phyloP scores from a whole-genome alignment of 148 eudicot species.

The Amaranthus cruentus region DNA sequence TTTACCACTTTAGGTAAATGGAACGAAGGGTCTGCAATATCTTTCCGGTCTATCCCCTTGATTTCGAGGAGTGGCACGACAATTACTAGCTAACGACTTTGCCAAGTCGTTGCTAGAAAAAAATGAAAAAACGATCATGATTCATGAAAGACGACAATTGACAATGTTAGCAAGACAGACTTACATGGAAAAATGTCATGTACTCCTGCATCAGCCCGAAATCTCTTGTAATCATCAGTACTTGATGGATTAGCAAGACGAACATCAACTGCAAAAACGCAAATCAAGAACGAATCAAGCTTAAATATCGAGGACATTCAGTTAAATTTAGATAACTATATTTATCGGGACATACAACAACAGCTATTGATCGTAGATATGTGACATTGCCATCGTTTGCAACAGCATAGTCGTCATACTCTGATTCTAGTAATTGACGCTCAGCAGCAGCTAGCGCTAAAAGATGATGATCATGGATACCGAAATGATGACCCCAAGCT shows the following conservation, averaged over 20 bases:
- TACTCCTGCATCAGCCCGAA: slow-evolving; percentile 54
- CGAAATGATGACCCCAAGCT: slow-evolving; percentile 62
- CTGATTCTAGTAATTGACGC: slow-evolving; percentile 62
- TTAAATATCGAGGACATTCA: neutral
- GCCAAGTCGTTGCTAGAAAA: neutral
- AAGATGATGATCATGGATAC: slow-evolving; percentile 48
- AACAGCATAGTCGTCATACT: slow-evolving; percentile 60
- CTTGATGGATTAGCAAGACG: slow-evolving; percentile 64
- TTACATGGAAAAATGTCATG: slow-evolving; percentile 52
- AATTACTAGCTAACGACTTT: no score
- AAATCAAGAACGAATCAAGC: slow-evolving; percentile 11
- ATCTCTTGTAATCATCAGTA: slow-evolving; percentile 58
- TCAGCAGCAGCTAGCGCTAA: slow-evolving; percentile 64
- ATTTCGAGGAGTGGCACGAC: no score
- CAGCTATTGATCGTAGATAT: slow-evolving; percentile 57
- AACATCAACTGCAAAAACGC: slow-evolving; percentile 57
- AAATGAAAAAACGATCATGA: neutral
- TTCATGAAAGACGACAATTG: neutral
- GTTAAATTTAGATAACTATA: neutral
- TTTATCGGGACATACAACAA: slow-evolving; percentile 40
- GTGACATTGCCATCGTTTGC: slow-evolving; percentile 51
- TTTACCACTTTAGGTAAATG: no score
- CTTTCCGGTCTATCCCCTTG: no score
- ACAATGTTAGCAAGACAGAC: slow-evolving; percentile 4
- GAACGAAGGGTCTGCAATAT: no score